phyloP scores from a whole-genome alignment of 1,284 basidiomycete genomes.

The Sanghuangporus baumii region DNA sequence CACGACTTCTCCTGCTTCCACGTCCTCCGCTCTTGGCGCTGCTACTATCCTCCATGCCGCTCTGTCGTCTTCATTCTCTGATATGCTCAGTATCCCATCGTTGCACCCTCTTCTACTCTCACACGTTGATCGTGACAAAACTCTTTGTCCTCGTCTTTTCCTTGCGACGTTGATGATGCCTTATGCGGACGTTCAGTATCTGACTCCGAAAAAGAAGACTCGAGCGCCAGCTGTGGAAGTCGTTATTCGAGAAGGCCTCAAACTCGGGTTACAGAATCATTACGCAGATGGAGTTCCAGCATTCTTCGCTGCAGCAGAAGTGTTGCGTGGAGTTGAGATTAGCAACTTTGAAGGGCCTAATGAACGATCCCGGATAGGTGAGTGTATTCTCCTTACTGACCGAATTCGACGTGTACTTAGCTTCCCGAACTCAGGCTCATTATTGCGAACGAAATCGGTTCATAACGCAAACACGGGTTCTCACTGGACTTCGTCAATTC shows the following conservation, averaged over 20 bases:
- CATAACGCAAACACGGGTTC: conserved; percentile 60
- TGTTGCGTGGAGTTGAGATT: conserved; percentile 39
- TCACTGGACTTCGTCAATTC: conserved; percentile 65
- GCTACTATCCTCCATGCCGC: conserved; percentile 56
- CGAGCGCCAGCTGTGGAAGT: conserved; percentile 53
- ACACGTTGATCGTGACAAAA: conserved; percentile 32
- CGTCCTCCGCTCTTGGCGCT: conserved; percentile 44
- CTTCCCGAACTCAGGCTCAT: conserved; percentile 41
- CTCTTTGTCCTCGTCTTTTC: conserved; percentile 59
- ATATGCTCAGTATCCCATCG: conserved; percentile 20
- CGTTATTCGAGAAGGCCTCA: conserved; percentile 79
- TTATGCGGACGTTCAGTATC: conserved; percentile 53
- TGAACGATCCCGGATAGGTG: conserved; percentile 59
- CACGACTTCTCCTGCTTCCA: conserved; percentile 35
- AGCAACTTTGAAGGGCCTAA: conserved; percentile 34
- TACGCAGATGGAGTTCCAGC: conserved; percentile 69
- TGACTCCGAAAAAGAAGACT: conserved; percentile 56
- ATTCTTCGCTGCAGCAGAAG: conserved; percentile 54
- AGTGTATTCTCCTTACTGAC: conserved; percentile 16
- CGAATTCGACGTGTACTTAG: neutral
- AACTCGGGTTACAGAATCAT: conserved; percentile 77
- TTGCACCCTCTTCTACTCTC: conserved; percentile 46
- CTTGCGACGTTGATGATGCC: conserved; percentile 68
- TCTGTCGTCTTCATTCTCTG: conserved; percentile 23
- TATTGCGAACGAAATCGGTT: conserved; percentile 60